Percentiles rank a stretch among this genome's conserved stretches.
phyloP scores from a whole-genome alignment of 2,329 filamentous ascomycete genomes.

The Fusarium sp. region DNA sequence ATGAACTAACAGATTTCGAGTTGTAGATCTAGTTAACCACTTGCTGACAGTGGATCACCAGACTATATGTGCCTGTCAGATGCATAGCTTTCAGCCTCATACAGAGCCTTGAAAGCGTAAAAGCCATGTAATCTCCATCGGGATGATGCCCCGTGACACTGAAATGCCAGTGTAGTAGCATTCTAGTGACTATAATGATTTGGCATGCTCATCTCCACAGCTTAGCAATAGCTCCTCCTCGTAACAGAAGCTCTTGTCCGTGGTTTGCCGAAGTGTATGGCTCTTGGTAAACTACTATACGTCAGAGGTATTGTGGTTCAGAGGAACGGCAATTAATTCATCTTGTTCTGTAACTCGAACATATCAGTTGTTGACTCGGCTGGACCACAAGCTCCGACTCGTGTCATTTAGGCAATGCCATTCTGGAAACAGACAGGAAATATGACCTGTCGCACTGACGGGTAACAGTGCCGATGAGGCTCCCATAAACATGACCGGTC shows the following conservation, averaged over 20 bases:
- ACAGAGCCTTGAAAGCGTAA: not conserved
- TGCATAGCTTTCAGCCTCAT: conserved; percentile 1
- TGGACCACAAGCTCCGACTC: conserved; percentile 21
- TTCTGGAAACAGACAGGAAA: not conserved
- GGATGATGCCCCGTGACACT: not conserved
- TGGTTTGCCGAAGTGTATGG: not conserved
- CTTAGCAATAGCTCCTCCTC: not conserved
- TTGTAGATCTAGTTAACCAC: not conserved
- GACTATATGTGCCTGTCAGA: not conserved
- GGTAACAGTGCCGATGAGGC: conserved; percentile 4
- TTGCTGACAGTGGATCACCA: not conserved
- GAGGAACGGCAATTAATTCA: not conserved
- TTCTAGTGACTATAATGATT: not conserved
- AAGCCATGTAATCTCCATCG: conserved; percentile 3
- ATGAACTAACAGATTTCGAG: not conserved
- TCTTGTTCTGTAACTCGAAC: not conserved
- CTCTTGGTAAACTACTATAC: not conserved
- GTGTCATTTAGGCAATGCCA: not conserved
- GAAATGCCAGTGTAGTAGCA: not conserved
- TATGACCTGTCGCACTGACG: conserved; percentile 1
- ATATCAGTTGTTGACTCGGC: not conserved
- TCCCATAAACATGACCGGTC: not conserved
- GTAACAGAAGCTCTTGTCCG: not conserved
- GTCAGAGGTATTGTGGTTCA: not conserved
- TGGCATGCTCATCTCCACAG: not conserved